phyloP scores from a whole-genome alignment of 2,329 filamentous ascomycete species.

The Diplodia scrobiculata region DNA sequence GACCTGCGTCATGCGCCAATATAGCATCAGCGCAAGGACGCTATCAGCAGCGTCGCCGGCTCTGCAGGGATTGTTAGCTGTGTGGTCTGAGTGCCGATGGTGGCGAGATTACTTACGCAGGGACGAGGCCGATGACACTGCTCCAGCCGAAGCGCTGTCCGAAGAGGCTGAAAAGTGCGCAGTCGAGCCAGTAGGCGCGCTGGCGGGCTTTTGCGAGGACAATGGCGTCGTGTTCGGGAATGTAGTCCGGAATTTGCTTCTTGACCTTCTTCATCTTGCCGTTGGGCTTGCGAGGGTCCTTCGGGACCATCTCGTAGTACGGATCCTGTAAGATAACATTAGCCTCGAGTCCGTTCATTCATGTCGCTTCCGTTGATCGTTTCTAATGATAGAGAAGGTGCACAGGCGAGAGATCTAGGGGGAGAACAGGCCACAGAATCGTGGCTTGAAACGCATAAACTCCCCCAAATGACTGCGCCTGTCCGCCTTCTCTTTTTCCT shows the following conservation, averaged over 20 bases:
- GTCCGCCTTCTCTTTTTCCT: background rate
- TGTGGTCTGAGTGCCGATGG: background rate
- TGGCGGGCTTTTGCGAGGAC: conserved; percentile 84
- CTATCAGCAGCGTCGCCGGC: conserved; percentile 72
- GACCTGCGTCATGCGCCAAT: conserved; percentile 46
- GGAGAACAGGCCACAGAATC: background rate
- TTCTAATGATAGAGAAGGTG: background rate
- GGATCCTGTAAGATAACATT: conserved; percentile 66
- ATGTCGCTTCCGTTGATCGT: background rate
- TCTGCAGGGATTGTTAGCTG: conserved; percentile 33
- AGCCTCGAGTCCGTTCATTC: conserved; percentile 6
- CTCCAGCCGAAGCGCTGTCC: conserved; percentile 88
- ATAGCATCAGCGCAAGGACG: conserved; percentile 72
- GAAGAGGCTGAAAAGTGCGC: conserved; percentile 76
- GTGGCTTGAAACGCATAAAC: background rate
- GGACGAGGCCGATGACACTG: conserved; percentile 79
- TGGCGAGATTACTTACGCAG: conserved; percentile 60
- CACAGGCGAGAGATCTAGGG: background rate
- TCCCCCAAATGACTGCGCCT: background rate
- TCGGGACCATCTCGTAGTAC: conserved; percentile 76
- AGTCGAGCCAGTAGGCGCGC: conserved; percentile 82
- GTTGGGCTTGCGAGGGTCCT: conserved; percentile 66
- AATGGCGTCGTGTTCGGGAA: conserved; percentile 78
- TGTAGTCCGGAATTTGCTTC: conserved; percentile 79
- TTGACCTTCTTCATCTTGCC: conserved; percentile 80